These are phyloP conservation scores for Naganishia onofrii DNA, from an alignment of 768 basidiomycete genomes.

Conservation along the genomic window DNA sequence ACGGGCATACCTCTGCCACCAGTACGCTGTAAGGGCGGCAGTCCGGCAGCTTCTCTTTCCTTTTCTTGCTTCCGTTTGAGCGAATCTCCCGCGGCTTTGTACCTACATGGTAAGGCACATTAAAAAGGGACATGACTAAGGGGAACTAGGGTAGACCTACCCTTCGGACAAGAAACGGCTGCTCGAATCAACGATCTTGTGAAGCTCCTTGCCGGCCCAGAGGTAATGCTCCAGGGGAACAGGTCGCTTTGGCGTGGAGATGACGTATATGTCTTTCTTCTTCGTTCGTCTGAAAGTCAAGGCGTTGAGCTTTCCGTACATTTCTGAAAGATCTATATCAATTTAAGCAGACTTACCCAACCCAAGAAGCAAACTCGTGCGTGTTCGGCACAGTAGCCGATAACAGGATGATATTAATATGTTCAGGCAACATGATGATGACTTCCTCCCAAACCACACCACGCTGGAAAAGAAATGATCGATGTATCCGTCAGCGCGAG, in stretches of 20 bases:
- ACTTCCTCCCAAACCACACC: slow-evolving; percentile 92
- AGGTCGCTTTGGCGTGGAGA: slow-evolving; percentile 90
- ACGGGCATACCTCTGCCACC: slow-evolving; percentile 67
- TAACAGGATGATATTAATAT: slow-evolving; percentile 93
- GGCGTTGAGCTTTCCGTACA: no score
- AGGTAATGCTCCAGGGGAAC: slow-evolving; percentile 96
- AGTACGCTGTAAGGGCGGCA: slow-evolving; percentile 76
- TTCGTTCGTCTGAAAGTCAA: slow-evolving; percentile 78
- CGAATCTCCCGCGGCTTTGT: slow-evolving; percentile 85
- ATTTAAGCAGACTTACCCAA: slow-evolving; percentile 67
- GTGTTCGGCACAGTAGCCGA: slow-evolving; percentile 98
- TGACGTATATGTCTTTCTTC: slow-evolving; percentile 98
- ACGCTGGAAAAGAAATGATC: slow-evolving; percentile 58
- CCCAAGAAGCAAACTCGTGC: slow-evolving; percentile 98
- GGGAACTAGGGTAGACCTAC: slow-evolving; percentile 55
- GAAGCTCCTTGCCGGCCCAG: slow-evolving; percentile 86
- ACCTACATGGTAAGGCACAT: no score
- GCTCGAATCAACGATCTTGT: slow-evolving; percentile 84
- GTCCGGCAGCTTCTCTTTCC: slow-evolving; percentile 89
- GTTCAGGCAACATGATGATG: slow-evolving; percentile 98
- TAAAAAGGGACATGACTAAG: no score
- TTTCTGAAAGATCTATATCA: no score
- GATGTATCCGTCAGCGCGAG: background rate
- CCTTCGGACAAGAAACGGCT: slow-evolving; percentile 71
- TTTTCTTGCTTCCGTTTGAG: slow-evolving; percentile 93